These are phyloP conservation scores for Ogataea methanolica DNA, from an alignment of 805 yeast genomes.

Conservation along the genomic window DNA sequence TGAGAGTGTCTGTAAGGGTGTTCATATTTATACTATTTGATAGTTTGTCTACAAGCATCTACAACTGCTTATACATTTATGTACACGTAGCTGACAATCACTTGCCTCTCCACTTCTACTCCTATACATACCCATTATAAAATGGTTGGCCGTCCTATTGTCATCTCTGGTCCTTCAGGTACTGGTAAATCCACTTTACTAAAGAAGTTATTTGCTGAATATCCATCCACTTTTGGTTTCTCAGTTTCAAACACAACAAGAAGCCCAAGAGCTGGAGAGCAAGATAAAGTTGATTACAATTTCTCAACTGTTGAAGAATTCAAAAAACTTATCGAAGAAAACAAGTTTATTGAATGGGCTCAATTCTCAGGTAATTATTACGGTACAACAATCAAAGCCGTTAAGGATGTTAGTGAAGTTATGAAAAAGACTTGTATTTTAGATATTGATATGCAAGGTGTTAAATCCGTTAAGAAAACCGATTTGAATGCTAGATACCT, in stretches of 20 bases:
- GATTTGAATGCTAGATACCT: slow-evolving; percentile 79
- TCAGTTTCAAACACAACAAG: slow-evolving; percentile 94
- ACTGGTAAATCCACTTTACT: slow-evolving; percentile 94
- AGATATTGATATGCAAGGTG: slow-evolving; percentile 99
- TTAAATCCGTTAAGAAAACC: slow-evolving; percentile 80
- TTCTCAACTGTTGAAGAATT: slow-evolving; percentile 78
- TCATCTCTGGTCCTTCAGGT: slow-evolving; percentile 95
- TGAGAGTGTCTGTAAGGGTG: too few species aligned
- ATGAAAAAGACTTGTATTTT: slow-evolving; percentile 77
- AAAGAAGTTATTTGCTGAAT: slow-evolving; percentile 85
- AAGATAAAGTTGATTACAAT: slow-evolving; percentile 84
- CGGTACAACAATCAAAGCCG: slow-evolving; percentile 89
- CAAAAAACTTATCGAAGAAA: slow-evolving; percentile 65
- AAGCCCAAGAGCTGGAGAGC: slow-evolving; percentile 87
- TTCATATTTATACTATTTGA: background rate
- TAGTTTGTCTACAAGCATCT: background rate
- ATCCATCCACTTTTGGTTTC: slow-evolving; percentile 86
- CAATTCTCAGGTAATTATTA: slow-evolving; percentile 96
- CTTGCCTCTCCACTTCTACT: too few species aligned
- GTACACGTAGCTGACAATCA: too few species aligned
- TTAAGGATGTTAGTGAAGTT: slow-evolving; percentile 59
- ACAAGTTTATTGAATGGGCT: slow-evolving; percentile 94
- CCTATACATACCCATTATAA: background rate
- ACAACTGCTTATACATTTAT: too few species aligned
- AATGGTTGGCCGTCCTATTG: slow-evolving; percentile 68